These are phyloP conservation scores for Pseudocercospora pini-densiflorae DNA, from an alignment of 2,329 filamentous ascomycete genomes.

Conservation along the genomic window DNA sequence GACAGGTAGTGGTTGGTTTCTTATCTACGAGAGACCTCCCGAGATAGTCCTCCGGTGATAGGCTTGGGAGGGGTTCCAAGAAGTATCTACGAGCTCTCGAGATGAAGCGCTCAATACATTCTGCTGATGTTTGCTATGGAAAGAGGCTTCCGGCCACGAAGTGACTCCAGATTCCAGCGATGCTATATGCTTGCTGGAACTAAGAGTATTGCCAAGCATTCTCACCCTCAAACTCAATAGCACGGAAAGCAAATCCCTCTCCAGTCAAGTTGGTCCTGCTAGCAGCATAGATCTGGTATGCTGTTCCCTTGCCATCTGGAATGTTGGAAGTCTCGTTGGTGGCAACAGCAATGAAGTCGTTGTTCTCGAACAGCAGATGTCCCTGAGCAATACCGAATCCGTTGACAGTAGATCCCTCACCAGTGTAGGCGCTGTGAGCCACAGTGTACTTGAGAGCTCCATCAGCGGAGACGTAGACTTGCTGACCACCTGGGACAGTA, in stretches of 20 bases:
- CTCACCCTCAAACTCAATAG: neutral
- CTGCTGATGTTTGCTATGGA: too few relatives aligned
- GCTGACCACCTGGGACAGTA: slow-evolving; percentile 38
- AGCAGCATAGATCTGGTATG: slow-evolving; percentile 17
- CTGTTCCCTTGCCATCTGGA: slow-evolving; percentile 7
- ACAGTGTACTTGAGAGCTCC: slow-evolving; percentile 7
- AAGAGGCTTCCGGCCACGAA: too few relatives aligned
- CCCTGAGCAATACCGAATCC: slow-evolving; percentile 10
- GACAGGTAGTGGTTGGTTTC: neutral
- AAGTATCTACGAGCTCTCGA: too few relatives aligned
- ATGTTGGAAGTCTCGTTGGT: slow-evolving; percentile 11
- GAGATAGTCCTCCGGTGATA: neutral
- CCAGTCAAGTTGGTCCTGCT: slow-evolving; percentile 12
- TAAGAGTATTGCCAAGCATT: slow-evolving; percentile 16
- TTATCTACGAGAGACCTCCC: neutral
- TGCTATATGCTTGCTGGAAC: neutral
- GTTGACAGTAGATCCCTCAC: neutral
- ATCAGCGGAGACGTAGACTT: slow-evolving; percentile 33
- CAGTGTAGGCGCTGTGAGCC: slow-evolving; percentile 10
- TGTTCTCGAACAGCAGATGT: slow-evolving; percentile 14
- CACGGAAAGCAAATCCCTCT: slow-evolving; percentile 10
- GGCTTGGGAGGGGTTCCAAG: too few relatives aligned
- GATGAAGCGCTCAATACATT: too few relatives aligned
- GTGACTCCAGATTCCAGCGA: neutral
- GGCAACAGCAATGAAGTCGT: slow-evolving; percentile 9